These are phyloP conservation scores for Waitea zeae DNA, from an alignment of 1,284 basidiomycete genomes.

Conservation along the genomic window DNA sequence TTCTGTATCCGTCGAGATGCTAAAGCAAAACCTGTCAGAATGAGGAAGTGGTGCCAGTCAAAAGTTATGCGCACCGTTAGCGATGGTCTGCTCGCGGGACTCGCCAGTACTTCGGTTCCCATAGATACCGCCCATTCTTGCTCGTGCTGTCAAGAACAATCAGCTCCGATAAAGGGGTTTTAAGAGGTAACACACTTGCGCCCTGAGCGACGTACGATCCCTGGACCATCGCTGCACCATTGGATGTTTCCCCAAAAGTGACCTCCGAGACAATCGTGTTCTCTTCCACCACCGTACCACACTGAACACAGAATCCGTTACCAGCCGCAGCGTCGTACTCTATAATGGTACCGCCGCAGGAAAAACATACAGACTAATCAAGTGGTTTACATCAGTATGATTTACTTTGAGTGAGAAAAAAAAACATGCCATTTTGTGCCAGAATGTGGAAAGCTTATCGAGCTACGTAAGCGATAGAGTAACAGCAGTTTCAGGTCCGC, in stretches of 20 bases:
- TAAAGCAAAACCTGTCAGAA: slow-evolving; percentile 13
- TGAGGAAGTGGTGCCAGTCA: slow-evolving; percentile 1
- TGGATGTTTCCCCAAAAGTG: slow-evolving; percentile 84
- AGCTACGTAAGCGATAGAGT: too few relatives aligned
- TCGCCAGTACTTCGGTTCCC: slow-evolving; percentile 61
- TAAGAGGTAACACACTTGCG: slow-evolving; percentile 49
- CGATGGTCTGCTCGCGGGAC: slow-evolving; percentile 78
- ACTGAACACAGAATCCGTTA: slow-evolving; percentile 69
- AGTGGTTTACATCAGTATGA: too few relatives aligned
- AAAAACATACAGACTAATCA: slow-evolving; percentile 37
- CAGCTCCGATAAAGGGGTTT: neutral
- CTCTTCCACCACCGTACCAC: slow-evolving; percentile 85
- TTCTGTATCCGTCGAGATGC: slow-evolving; percentile 72
- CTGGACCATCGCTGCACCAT: slow-evolving; percentile 89
- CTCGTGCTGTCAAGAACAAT: slow-evolving; percentile 36
- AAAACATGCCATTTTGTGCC: too few relatives aligned
- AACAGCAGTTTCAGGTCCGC: too few relatives aligned
- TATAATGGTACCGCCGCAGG: slow-evolving; percentile 66
- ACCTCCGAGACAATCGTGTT: slow-evolving; percentile 86
- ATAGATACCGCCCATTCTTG: slow-evolving; percentile 64
- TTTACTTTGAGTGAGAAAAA: too few relatives aligned
- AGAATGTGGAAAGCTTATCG: too few relatives aligned
- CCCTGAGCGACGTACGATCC: slow-evolving; percentile 90
- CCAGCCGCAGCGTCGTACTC: slow-evolving; percentile 71
- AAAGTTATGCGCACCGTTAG: slow-evolving; percentile 43